phyloP scores from a whole-genome alignment of 1,139 yeast species.

The Yamadazyma epiphylla region DNA sequence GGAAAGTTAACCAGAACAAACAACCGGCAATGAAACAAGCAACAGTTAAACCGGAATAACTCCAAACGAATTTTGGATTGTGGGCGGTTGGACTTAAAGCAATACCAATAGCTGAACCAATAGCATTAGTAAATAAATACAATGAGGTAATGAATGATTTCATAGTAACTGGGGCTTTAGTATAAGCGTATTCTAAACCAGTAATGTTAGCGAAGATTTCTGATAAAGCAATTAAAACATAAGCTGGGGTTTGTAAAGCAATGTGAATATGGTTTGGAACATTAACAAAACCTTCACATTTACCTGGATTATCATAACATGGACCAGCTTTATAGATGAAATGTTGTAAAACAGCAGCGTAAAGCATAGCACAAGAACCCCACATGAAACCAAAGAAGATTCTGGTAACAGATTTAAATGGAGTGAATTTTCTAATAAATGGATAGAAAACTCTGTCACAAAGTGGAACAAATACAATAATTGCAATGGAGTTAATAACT shows the following conservation, averaged over 20 bases:
- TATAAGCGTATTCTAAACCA: constrained; percentile 67
- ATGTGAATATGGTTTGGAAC: constrained; percentile 55
- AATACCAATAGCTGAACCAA: constrained; percentile 71
- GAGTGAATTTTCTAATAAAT: constrained; percentile 49
- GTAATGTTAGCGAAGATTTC: constrained; percentile 67
- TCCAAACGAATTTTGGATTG: constrained; percentile 69
- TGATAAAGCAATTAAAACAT: constrained; percentile 56
- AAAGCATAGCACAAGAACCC: constrained; percentile 66
- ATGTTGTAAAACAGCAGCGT: constrained; percentile 80
- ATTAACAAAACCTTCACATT: constrained; percentile 23
- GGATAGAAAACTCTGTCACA: constrained; percentile 55
- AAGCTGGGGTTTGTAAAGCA: constrained; percentile 63
- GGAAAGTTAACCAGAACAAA: constrained; percentile 60
- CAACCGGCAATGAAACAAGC: constrained; percentile 59
- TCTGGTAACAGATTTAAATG: constrained; percentile 67
- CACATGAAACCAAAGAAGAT: constrained; percentile 74
- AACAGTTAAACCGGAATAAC: constrained; percentile 58
- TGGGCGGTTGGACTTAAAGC: constrained; percentile 63
- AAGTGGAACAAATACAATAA: constrained; percentile 60
- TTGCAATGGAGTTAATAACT: constrained; percentile 58
- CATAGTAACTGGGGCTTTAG: constrained; percentile 65
- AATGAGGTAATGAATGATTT: constrained; percentile 64
- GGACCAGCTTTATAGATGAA: constrained; percentile 71
- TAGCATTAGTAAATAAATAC: constrained; percentile 57
- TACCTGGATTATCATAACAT: constrained; percentile 61